These are phyloP conservation scores for Ascochyta lentis DNA, from an alignment of 2,329 filamentous ascomycete species.

Conservation along the genomic window DNA sequence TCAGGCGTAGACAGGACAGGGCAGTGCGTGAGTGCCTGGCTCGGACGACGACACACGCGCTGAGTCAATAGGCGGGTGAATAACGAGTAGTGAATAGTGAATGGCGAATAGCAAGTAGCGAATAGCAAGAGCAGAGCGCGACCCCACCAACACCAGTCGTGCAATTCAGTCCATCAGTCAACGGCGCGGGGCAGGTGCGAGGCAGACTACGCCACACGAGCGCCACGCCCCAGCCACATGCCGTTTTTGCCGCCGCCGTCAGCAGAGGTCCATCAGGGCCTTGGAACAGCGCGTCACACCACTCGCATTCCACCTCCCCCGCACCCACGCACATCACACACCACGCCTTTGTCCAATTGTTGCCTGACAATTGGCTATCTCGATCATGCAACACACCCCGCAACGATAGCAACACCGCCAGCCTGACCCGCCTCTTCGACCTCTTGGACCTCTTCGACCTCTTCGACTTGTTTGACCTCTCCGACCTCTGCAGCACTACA, in stretches of 20 bases:
- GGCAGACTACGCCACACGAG: neutral
- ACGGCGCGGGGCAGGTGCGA: neutral
- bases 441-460: no score
- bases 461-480: no score
- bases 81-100: neutral
- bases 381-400: slow-evolving; percentile 38
- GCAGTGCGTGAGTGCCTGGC: neutral
- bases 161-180: neutral
- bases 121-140: no score
- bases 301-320: neutral
- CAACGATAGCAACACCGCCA: slow-evolving; percentile 32
- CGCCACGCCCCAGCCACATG: neutral
- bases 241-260: slow-evolving; percentile 6
- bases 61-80: slow-evolving; percentile 7
- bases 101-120: neutral
- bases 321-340: neutral
- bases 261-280: slow-evolving; percentile 4
- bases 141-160: slow-evolving; percentile 6
- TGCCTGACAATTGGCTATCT: slow-evolving; percentile 31
- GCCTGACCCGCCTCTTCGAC: slow-evolving; percentile 21
- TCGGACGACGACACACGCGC: neutral
- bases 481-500: neutral
- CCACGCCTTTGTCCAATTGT: slow-evolving; percentile 24
- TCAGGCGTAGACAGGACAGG: no score
- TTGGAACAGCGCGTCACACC: slow-evolving; percentile 5